Conservation (phyloP, 2,329 filamentous ascomycete species). For the Stagonosporopsis vannaccii region DNA sequence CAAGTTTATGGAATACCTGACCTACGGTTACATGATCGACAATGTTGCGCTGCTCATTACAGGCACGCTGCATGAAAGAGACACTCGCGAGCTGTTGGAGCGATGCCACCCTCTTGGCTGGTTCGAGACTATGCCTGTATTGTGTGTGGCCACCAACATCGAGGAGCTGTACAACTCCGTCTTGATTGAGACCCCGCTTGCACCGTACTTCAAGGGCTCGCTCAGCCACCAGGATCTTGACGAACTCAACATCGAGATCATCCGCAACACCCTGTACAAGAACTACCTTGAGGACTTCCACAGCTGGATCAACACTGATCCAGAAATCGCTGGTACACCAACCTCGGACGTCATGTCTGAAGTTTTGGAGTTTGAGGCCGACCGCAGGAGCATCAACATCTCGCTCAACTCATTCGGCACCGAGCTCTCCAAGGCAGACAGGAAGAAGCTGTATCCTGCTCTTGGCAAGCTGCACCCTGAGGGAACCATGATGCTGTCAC, state of each 20-base stretch:
- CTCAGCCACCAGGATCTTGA: slow-evolving; percentile 96
- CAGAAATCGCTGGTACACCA: slow-evolving; percentile 85
- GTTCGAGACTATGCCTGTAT: slow-evolving; percentile 98
- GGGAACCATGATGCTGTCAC: slow-evolving; percentile 91
- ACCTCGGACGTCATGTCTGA: slow-evolving; percentile 96
- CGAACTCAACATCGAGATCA: slow-evolving; percentile 99
- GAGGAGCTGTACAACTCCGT: slow-evolving; percentile 99
- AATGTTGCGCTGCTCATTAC: slow-evolving; percentile 98
- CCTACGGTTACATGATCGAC: slow-evolving; percentile 99
- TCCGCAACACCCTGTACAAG: slow-evolving; percentile 98
- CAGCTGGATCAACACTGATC: slow-evolving; percentile 87
- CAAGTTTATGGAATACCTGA: slow-evolving; percentile 97
- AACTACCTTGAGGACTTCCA: slow-evolving; percentile 99
- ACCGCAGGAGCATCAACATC: slow-evolving; percentile 97
- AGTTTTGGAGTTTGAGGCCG: slow-evolving; percentile 95
- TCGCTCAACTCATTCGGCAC: slow-evolving; percentile 98
- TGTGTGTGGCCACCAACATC: slow-evolving; percentile 97
- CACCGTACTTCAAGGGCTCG: slow-evolving; percentile 96
- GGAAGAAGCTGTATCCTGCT: slow-evolving; percentile 93
- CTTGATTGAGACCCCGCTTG: slow-evolving; percentile 93
- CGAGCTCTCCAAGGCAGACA: slow-evolving; percentile 89
- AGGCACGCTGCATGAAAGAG: slow-evolving; percentile 94
- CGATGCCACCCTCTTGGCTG: slow-evolving; percentile 96
- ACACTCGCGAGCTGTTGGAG: slow-evolving; percentile 93
- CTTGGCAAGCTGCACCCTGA: slow-evolving; percentile 94